Percentiles rank a stretch among this genome's conserved stretches.
Conservation (phyloP, 2,329 filamentous ascomycete species). For the Diaporthe citriasiana region DNA sequence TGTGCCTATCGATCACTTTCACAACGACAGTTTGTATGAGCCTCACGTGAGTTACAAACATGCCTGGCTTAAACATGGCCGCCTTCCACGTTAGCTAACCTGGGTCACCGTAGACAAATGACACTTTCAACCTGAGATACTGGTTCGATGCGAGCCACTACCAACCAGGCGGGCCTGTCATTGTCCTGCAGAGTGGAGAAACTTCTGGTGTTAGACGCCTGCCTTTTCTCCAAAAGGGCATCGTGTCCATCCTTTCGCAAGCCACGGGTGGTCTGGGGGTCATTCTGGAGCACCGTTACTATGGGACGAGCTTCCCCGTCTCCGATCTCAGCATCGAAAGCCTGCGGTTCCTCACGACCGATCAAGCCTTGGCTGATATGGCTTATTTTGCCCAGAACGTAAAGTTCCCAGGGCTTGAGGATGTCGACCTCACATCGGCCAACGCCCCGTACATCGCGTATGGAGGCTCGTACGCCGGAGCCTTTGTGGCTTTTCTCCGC, state of each 20-base stretch:
- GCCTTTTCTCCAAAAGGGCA: slow-evolving; percentile 82
- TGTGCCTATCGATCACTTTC: slow-evolving; percentile 83
- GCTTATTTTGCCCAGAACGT: slow-evolving; percentile 85
- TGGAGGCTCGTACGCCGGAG: slow-evolving; percentile 87
- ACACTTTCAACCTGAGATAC: slow-evolving; percentile 79
- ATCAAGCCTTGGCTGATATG: slow-evolving; percentile 85
- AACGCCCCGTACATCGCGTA: slow-evolving; percentile 82
- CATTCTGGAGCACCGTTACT: slow-evolving; percentile 89
- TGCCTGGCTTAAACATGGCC: not conserved
- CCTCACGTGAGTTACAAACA: slow-evolving; percentile 67
- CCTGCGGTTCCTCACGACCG: slow-evolving; percentile 85
- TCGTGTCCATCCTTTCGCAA: slow-evolving; percentile 77
- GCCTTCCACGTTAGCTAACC: not conserved
- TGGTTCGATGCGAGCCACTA: slow-evolving; percentile 87
- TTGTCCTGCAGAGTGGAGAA: slow-evolving; percentile 82
- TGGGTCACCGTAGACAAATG: slow-evolving; percentile 59
- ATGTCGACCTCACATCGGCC: slow-evolving; percentile 75
- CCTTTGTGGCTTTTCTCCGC: slow-evolving; percentile 82
- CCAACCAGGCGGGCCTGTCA: slow-evolving; percentile 82
- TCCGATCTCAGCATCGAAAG: slow-evolving; percentile 76
- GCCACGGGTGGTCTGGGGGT: slow-evolving; percentile 83
- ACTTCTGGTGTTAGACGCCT: slow-evolving; percentile 74
- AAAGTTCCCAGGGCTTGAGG: slow-evolving; percentile 77
- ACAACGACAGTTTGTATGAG: slow-evolving; percentile 82
- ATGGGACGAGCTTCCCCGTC: slow-evolving; percentile 81